A percentile compares a stretch with the other conserved stretches of the same genome.
Evolutionary conservation across 2,329 filamentous ascomycete species (phyloP).

Genomic region (Rugonectria rugulosa): DNA sequence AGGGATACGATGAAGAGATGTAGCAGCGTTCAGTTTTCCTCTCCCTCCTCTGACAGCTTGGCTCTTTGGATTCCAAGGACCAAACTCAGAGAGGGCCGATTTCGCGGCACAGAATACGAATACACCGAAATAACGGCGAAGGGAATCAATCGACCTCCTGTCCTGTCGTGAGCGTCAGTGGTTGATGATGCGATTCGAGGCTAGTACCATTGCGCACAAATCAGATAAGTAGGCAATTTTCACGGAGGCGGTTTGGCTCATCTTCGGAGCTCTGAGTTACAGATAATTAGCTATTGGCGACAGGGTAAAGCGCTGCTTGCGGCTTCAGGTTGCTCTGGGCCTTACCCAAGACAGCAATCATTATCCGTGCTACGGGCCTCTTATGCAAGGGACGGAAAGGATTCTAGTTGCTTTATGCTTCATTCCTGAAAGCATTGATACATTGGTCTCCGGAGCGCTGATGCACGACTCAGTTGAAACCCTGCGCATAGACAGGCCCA

Average conservation of each 20-base stretch:
- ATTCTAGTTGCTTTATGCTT: too few relatives aligned
- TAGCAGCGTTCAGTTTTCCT: slow-evolving; percentile 1
- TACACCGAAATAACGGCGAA: slow-evolving; percentile 1
- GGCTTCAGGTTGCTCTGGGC: too few relatives aligned
- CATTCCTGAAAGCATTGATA: too few relatives aligned
- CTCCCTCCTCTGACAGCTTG: neutral
- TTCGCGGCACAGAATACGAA: slow-evolving; percentile 10
- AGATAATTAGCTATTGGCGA: too few relatives aligned
- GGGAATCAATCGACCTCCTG: neutral
- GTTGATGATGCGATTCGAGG: slow-evolving; percentile 19
- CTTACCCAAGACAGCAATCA: too few relatives aligned
- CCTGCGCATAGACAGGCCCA: slow-evolving; percentile 12
- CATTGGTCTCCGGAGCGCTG: too few relatives aligned
- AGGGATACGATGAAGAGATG: slow-evolving; percentile 9
- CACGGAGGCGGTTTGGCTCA: too few relatives aligned
- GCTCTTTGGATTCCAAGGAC: neutral
- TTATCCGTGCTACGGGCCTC: too few relatives aligned
- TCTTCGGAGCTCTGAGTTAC: too few relatives aligned
- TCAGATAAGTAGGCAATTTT: too few relatives aligned
- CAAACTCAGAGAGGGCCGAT: slow-evolving; percentile 4
- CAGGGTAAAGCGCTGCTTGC: too few relatives aligned
- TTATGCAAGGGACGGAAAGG: too few relatives aligned
- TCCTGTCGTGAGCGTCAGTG: neutral
- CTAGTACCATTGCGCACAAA: slow-evolving; percentile 9
- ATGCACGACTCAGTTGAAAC: slow-evolving; percentile 8